Conservation (phyloP, 441 rosid species). For the Erysimum pusillum region DNA sequence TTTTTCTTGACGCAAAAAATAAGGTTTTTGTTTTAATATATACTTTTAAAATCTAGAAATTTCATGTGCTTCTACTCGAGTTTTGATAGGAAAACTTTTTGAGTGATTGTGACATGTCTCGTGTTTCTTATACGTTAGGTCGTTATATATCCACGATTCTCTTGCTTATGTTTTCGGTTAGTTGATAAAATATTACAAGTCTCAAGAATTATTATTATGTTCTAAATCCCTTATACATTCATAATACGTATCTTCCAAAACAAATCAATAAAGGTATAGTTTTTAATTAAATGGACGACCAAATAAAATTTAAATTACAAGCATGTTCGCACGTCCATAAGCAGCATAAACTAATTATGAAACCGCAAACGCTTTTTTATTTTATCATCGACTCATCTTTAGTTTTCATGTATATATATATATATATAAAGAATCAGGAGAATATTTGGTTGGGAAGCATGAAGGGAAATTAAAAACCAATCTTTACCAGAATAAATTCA, state of each 20-base stretch:
- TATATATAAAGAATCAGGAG: too few relatives aligned
- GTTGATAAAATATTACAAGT: constrained; percentile 28
- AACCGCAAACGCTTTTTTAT: constrained; percentile 19
- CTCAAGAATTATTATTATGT: constrained; percentile 38
- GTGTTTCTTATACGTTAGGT: constrained; percentile 42
- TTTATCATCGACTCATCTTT: neutral
- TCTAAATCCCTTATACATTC: constrained; percentile 25
- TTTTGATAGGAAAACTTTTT: constrained; percentile 28
- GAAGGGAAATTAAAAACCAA: neutral
- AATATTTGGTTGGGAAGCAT: constrained; percentile 22
- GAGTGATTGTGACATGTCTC: constrained; percentile 40
- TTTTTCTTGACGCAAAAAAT: neutral
- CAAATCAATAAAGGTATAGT: neutral
- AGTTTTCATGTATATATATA: too few relatives aligned
- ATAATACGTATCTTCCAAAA: constrained; percentile 38
- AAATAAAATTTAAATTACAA: constrained; percentile 16
- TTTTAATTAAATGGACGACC: constrained; percentile 30
- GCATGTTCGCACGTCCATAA: constrained; percentile 39
- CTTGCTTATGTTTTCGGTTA: constrained; percentile 43
- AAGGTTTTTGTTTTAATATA: neutral
- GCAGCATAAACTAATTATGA: constrained; percentile 17
- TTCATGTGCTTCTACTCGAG: constrained; percentile 41
- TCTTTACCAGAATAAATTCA: constrained; percentile 5
- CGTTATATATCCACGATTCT: constrained; percentile 40
- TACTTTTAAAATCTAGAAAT: neutral